phyloP scores from a whole-genome alignment of 2,329 filamentous ascomycete species.

The Biscogniauxia marginata region DNA sequence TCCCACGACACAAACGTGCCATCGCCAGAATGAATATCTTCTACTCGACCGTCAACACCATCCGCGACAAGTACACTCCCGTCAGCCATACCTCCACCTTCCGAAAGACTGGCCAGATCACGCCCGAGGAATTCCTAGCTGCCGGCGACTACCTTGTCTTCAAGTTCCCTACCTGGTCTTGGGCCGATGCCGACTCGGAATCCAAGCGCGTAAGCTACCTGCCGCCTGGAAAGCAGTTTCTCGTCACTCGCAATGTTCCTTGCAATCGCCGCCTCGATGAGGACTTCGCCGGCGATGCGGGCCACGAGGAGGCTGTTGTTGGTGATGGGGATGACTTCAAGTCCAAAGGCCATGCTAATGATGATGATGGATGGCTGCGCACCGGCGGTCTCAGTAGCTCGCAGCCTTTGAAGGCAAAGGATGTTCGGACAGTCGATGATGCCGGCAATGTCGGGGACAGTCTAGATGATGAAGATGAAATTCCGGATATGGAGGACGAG shows the following conservation, averaged over 20 bases:
- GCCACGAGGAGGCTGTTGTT: constrained; percentile 82
- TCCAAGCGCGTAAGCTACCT: constrained; percentile 78
- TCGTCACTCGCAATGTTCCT: constrained; percentile 91
- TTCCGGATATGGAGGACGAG: constrained; percentile 98
- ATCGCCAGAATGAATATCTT: constrained; percentile 74
- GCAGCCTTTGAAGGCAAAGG: constrained; percentile 72
- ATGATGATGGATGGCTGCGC: constrained; percentile 85
- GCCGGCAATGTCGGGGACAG: constrained; percentile 80
- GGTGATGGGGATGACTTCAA: constrained; percentile 69
- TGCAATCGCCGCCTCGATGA: constrained; percentile 90
- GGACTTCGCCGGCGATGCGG: constrained; percentile 86
- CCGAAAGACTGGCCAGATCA: constrained; percentile 90
- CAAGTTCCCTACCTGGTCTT: constrained; percentile 98
- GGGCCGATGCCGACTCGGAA: constrained; percentile 84
- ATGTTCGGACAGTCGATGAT: constrained; percentile 87
- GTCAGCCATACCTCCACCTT: constrained; percentile 91
- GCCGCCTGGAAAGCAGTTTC: constrained; percentile 87
- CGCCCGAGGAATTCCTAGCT: constrained; percentile 91
- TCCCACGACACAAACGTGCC: background rate
- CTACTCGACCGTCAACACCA: constrained; percentile 86
- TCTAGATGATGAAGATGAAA: constrained; percentile 74
- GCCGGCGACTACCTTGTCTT: constrained; percentile 97
- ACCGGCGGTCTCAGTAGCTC: constrained; percentile 77
- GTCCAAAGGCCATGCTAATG: constrained; percentile 52
- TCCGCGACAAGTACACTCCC: constrained; percentile 88